Conservation (phyloP, 2,329 filamentous ascomycete genomes). For the Drechslerella coelobrocha region DNA sequence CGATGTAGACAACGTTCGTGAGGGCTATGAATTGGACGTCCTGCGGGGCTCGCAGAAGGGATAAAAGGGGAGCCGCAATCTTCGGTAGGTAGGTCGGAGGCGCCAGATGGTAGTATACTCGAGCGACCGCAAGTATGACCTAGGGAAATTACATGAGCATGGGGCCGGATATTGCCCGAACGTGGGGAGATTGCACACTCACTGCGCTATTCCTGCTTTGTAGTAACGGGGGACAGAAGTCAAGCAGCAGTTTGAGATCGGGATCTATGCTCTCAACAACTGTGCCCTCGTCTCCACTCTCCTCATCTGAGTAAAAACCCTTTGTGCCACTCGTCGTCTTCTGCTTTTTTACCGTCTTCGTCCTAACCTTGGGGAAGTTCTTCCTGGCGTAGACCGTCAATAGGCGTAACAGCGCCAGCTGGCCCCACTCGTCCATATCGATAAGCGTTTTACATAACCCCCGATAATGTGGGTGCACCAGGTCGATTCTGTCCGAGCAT, state of each 20-base stretch:
- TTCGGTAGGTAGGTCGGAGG: slow-evolving; percentile 76
- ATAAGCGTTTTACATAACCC: slow-evolving; percentile 85
- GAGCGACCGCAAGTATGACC: slow-evolving; percentile 81
- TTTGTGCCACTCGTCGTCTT: slow-evolving; percentile 61
- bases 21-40: slow-evolving; percentile 90
- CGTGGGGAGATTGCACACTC: slow-evolving; percentile 10
- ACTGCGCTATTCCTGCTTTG: slow-evolving; percentile 89
- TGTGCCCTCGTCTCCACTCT: slow-evolving; percentile 57
- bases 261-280: slow-evolving; percentile 71
- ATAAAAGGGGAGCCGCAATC: slow-evolving; percentile 82
- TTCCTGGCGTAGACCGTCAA: slow-evolving; percentile 84
- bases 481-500: slow-evolving; percentile 83
- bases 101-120: slow-evolving; percentile 84
- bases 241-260: slow-evolving; percentile 81
- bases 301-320: slow-evolving; percentile 81
- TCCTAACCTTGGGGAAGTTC: slow-evolving; percentile 78
- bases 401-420: slow-evolving; percentile 80
- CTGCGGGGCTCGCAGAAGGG: slow-evolving; percentile 79
- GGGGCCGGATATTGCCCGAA: background rate
- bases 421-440: slow-evolving; percentile 99
- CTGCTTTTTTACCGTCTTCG: slow-evolving; percentile 64
- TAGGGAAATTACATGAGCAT: slow-evolving; percentile 35
- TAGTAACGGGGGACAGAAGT: slow-evolving; percentile 79
- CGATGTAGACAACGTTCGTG: slow-evolving; percentile 95
- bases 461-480: slow-evolving; percentile 90